These are phyloP conservation scores for Albugo candida DNA, from an alignment of 352 stramenopile species.

Conservation along the genomic window DNA sequence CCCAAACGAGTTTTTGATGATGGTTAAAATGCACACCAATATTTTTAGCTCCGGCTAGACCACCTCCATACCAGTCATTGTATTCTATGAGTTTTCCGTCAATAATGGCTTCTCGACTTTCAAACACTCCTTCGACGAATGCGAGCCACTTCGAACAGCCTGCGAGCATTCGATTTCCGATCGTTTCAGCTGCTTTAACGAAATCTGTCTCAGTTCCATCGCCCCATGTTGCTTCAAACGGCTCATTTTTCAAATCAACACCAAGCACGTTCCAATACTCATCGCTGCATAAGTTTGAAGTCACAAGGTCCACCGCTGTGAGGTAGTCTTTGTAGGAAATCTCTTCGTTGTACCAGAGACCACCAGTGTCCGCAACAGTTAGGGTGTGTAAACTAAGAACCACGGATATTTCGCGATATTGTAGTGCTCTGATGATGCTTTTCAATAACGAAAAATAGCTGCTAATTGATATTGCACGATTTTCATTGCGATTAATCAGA, in stretches of 20 bases:
- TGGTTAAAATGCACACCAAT: constrained; percentile 23
- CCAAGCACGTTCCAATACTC: constrained; percentile 64
- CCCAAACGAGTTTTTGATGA: constrained; percentile 52
- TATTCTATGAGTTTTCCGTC: constrained; percentile 26
- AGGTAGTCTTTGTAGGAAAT: constrained; percentile 20
- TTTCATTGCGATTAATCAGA: constrained; percentile 21
- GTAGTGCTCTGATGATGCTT: constrained; percentile 19
- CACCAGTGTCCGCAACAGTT: constrained; percentile 17
- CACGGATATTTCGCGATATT: constrained; percentile 22
- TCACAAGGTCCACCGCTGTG: constrained; percentile 16
- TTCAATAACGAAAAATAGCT: constrained; percentile 23
- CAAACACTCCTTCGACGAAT: constrained; percentile 48
- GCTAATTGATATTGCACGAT: constrained; percentile 26
- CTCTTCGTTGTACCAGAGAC: constrained; percentile 23
- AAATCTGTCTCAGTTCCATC: constrained; percentile 25
- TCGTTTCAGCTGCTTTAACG: constrained; percentile 18
- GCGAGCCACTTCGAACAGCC: constrained; percentile 43
- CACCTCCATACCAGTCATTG: constrained; percentile 47
- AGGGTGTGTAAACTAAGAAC: constrained; percentile 42
- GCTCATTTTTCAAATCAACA: constrained; percentile 50
- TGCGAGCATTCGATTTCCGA: constrained; percentile 39
- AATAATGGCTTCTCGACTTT: constrained; percentile 20
- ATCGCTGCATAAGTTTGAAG: constrained; percentile 25
- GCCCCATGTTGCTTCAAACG: constrained; percentile 25
- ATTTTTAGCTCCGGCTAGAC: constrained; percentile 20